Conservation (phyloP, 257 asterid species). For the Nicotiana tabacum region DNA sequence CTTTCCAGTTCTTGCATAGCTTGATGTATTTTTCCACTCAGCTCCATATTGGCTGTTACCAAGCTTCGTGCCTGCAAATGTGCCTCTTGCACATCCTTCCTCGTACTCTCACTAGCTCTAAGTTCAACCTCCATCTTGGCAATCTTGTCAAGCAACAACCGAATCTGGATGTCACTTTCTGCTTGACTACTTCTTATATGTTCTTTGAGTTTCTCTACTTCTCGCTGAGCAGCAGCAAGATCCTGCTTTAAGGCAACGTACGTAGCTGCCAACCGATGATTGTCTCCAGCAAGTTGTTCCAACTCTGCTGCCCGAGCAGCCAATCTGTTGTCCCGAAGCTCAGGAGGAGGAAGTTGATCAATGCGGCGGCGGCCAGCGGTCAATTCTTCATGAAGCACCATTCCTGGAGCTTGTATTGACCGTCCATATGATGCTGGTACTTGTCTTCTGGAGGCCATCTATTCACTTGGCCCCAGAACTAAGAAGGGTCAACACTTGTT, state of each 20-base stretch:
- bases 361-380: constrained; percentile 26
- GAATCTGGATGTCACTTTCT: constrained; percentile 76
- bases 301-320: constrained; percentile 56
- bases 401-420: constrained; percentile 30
- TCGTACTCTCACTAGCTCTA: constrained; percentile 38
- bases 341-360: constrained; percentile 38
- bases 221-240: constrained; percentile 45
- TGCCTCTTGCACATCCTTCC: constrained; percentile 55
- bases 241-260: constrained; percentile 59
- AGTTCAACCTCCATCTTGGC: constrained; percentile 56
- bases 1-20: constrained; percentile 55
- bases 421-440: constrained; percentile 41
- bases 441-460: constrained; percentile 63
- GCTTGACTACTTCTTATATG: constrained; percentile 54
- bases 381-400: constrained; percentile 29
- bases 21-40: constrained; percentile 42
- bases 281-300: constrained; percentile 54
- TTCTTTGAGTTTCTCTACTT: constrained; percentile 53
- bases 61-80: constrained; percentile 51
- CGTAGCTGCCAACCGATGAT: constrained; percentile 58
- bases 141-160: constrained; percentile 58
- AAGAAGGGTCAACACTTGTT: constrained; percentile 6
- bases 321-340: constrained; percentile 35
- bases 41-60: constrained; percentile 46
- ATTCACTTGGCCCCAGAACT: constrained; percentile 3